phyloP scores from a whole-genome alignment of 768 basidiomycete genomes.

The Tricholoma hemisulphureum region DNA sequence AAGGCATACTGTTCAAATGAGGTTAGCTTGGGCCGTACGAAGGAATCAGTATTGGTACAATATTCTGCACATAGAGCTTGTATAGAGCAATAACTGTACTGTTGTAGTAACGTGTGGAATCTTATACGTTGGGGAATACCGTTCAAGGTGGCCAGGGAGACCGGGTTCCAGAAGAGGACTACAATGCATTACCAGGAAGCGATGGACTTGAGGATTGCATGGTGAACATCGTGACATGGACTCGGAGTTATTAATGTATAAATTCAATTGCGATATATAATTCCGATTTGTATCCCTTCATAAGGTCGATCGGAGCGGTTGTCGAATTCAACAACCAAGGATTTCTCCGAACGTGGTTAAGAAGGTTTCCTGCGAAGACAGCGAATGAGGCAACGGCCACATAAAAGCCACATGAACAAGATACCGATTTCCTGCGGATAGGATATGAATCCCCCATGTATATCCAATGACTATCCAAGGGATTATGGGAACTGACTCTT shows the following conservation, averaged over 20 bases:
- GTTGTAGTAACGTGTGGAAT: too few species aligned
- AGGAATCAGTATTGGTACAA: conserved; percentile 55
- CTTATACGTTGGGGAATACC: too few species aligned
- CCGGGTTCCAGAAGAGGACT: too few species aligned
- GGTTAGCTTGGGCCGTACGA: conserved; percentile 48
- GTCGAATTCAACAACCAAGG: neutral
- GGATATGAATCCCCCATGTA: conserved; percentile 54
- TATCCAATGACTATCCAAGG: conserved; percentile 51
- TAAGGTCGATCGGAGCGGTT: conserved; percentile 48
- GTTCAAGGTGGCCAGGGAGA: too few species aligned
- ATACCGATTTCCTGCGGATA: conserved; percentile 35
- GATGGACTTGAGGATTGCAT: too few species aligned
- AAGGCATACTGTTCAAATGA: neutral
- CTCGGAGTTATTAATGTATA: neutral
- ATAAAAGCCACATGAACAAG: conserved; percentile 32
- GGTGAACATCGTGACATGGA: too few species aligned
- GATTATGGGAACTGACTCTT: conserved; percentile 54
- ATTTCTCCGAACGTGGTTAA: conserved; percentile 43
- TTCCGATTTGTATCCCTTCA: conserved; percentile 55
- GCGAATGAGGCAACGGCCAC: neutral
- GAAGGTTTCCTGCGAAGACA: conserved; percentile 36
- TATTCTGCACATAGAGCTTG: conserved; percentile 32
- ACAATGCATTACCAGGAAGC: too few species aligned
- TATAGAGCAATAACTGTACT: too few species aligned
- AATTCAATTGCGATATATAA: conserved; percentile 31